Base-by-base conservation (phyloP, 1,284 basidiomycete species). In the Rhodotorula sp. region DNA sequence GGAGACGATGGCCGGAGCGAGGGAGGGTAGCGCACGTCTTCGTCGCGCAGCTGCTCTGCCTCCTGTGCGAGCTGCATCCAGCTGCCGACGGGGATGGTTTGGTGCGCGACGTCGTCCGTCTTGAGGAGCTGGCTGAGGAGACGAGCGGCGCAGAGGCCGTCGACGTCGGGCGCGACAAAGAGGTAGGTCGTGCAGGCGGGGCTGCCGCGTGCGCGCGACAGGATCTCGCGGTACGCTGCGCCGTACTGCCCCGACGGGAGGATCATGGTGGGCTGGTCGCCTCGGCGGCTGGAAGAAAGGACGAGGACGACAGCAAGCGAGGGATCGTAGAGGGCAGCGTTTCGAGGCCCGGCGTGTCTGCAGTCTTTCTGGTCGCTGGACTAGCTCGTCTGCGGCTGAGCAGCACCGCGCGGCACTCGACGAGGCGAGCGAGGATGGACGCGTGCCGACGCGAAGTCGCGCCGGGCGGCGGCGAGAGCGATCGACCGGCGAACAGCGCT, bases 91-190 rank as follows among this genome's bases (percentile, higher is more conserved):
- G 96, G 96, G 34, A 94, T 89, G 72, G 94, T 88, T 56, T 92
- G 88, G 82, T 97, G 91, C 79, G 91, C 90, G 34, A 99, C 88
- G 78, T 97, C 93, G 84, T 99, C 97, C 77, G 96, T 91, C 75
- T 89, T 90, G 82, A 99, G 88, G 27, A 99, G 84, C 50, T 89
- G 89, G n/a, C 90, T 89, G 58, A 99, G 86, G 86, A 98, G 94
- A 60, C 90, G 87, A 8, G 91, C 88, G 9, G 93, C 93, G 81
- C 92, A 95, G 10, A 97, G 83, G 21, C 92, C 91, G 82, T 97
- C 93, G 59, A 95, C 91, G 79, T 95, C 91, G 17, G 92, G 91
- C 7, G 92, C 88, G 59, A 91, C 91, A 72, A 96, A 88, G 68
- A 97, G 86, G 74, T 93, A 77, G 27, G 74, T 75, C 23, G 72